These are phyloP conservation scores for Phascolomyces articulosus DNA, from an alignment of 371 early-diverging fungal genomes.

Conservation along the genomic window DNA sequence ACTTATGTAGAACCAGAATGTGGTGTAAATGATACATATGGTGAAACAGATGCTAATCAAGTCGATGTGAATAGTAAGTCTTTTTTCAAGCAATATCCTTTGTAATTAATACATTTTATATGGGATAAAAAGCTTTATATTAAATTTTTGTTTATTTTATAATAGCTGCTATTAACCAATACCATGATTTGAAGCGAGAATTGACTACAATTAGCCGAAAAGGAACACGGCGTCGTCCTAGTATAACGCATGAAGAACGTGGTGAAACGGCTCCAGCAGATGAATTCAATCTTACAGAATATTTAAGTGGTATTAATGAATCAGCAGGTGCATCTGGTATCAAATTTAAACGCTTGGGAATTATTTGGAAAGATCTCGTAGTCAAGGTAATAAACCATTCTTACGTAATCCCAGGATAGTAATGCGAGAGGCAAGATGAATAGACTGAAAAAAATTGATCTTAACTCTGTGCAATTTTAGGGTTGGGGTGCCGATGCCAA, in stretches of 20 bases:
- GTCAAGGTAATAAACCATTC: slow-evolving; percentile 34
- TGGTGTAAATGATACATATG: slow-evolving; percentile 9
- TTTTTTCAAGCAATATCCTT: not conserved
- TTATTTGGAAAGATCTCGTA: slow-evolving; percentile 37
- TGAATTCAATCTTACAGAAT: slow-evolving; percentile 26
- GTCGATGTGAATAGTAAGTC: slow-evolving; percentile 26
- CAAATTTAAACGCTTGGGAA: slow-evolving; percentile 32
- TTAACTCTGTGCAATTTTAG: too few relatives aligned
- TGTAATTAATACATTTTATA: too few relatives aligned
- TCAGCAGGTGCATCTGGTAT: slow-evolving; percentile 18
- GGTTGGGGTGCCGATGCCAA: slow-evolving; percentile 48
- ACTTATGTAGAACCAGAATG: not conserved
- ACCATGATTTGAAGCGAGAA: slow-evolving; percentile 22
- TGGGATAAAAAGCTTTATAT: too few relatives aligned
- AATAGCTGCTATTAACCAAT: slow-evolving; percentile 20
- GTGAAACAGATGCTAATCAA: slow-evolving; percentile 26
- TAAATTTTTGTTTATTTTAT: too few relatives aligned
- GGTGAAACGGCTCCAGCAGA: slow-evolving; percentile 14
- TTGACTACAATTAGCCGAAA: slow-evolving; percentile 19
- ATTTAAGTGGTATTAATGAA: slow-evolving; percentile 14
- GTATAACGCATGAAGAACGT: slow-evolving; percentile 20
- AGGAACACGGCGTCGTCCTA: not conserved
- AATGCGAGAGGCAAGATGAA: too few relatives aligned
- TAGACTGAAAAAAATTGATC: too few relatives aligned
- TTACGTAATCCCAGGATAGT: too few relatives aligned